Percentiles rank a stretch among this genome's conserved stretches.
These are phyloP conservation scores for Aurantiochytrium sp. DNA, from an alignment of 108 stramenopile species.

Conservation along the genomic window DNA sequence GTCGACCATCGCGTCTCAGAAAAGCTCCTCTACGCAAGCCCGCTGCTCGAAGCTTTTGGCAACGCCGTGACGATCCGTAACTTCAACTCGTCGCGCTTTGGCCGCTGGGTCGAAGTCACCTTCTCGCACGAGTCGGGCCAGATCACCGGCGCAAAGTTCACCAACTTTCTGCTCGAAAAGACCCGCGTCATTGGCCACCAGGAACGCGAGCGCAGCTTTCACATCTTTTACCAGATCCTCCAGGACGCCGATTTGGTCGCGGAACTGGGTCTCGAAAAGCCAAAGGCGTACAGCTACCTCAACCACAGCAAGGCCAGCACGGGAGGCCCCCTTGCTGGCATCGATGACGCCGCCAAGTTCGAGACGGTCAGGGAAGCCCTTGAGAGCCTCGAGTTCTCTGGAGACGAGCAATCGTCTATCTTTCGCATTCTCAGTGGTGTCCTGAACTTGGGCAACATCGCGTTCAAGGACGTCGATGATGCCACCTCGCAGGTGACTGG, in stretches of 20 bases:
- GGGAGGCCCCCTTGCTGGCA: conserved; percentile 21
- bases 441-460: conserved; percentile 45
- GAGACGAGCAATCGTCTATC: conserved; percentile 10
- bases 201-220: conserved; percentile 34
- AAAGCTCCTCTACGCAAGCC: conserved; percentile 84
- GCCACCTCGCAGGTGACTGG: neutral
- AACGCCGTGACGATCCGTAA: conserved; percentile 86
- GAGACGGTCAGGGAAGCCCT: neutral
- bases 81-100: conserved; percentile 33
- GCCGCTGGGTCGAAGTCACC: conserved; percentile 27
- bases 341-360: conserved; percentile 24
- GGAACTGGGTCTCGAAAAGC: conserved; percentile 17
- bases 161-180: conserved; percentile 38
- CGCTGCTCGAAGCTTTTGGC: conserved; percentile 97
- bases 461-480: conserved; percentile 43
- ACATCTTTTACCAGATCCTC: conserved; percentile 38
- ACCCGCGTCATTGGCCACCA: conserved; percentile 21
- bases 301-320: conserved; percentile 20
- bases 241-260: neutral
- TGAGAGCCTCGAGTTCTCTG: neutral
- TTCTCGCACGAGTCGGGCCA: neutral
- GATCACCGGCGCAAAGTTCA: conserved; percentile 15
- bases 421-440: conserved; percentile 33
- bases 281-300: conserved; percentile 29
- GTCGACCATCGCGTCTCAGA: conserved; percentile 63